Evolutionary conservation across 176 grass and related monocot species (phyloP), one percentile per base, ranked within the genome.

Genomic region (Echinochloa phyllopogon): DNA sequence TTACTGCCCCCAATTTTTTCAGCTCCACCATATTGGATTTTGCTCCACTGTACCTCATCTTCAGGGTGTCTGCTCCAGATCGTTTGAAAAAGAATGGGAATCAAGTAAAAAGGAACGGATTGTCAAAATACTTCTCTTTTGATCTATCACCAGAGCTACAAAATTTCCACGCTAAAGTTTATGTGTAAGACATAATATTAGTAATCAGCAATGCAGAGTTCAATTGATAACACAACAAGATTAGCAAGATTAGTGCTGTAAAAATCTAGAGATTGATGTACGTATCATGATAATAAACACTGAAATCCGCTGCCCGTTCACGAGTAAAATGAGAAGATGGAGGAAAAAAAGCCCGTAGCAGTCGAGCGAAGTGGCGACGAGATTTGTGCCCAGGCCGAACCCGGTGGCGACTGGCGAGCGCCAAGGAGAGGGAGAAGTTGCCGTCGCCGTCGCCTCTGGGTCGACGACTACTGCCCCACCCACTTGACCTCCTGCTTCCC

Each of bases 391-490:
- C 9, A 40, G 44, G 66, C 65, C 66, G 40, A 69, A 69, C 39
- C 40, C 39, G 20, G 66, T 21, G 66, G 40, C 40, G 20, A 69
- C n/a, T n/a, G n/a, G n/a, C n/a, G n/a, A n/a, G 66, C 10, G 66
- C 66, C 66, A 69, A 44, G 39, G 66, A 69, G 40, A 69, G 44
- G 10, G 66, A 69, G 66, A 69, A 69, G 10, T 69, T 40, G 40
- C 66, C 66, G 6, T 69, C 66, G 39, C 66, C 66, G 20, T 23
- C 66, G 10, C n/a, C 66, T 69, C 40, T 69, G 66, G 66, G 39
- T 14, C 20, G 66, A 69, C 40, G 40, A 69, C 20, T 69, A 69
- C 39, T 69, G 66, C 66, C 66, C 66, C 39, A 69, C 66, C 39
- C 65, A 69, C 65, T 5, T 69, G 38, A 69, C 9, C 65, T 69